These are phyloP conservation scores for Suillus spraguei DNA, from an alignment of 768 basidiomycete genomes.

Conservation along the genomic window DNA sequence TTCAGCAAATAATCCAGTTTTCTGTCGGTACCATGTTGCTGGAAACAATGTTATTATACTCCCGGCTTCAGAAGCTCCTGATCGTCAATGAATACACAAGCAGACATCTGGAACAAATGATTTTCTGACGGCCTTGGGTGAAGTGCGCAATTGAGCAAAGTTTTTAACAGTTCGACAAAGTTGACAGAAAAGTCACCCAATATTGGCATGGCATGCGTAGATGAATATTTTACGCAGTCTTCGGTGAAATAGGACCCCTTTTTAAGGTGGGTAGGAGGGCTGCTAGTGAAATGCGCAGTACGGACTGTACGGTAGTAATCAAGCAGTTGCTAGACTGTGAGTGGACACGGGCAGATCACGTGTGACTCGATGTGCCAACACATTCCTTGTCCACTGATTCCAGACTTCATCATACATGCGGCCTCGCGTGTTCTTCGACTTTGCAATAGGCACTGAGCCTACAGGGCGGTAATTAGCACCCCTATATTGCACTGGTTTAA, in stretches of 20 bases:
- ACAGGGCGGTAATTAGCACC: conserved; percentile 52
- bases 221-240: background rate
- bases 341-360: background rate
- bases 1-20: conserved; percentile 4
- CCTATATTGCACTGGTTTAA: conserved; percentile 2
- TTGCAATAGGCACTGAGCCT: conserved; percentile 50
- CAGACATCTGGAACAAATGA: too few species aligned
- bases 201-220: conserved; percentile 10
- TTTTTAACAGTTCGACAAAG: too few species aligned
- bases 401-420: conserved; percentile 19
- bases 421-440: conserved; percentile 72
- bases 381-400: background rate
- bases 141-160: too few species aligned
- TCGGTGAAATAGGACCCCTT: background rate
- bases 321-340: too few species aligned
- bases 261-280: too few species aligned
- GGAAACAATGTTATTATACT: too few species aligned
- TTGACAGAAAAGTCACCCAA: conserved; percentile 15
- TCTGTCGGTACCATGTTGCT: background rate
- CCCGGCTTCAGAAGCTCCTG: too few species aligned
- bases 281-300: too few species aligned
- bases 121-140: too few species aligned
- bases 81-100: too few species aligned
- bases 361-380: background rate
- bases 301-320: too few species aligned